Conservation (phyloP, 306 rosid species). For the Neltuma alba region DNA sequence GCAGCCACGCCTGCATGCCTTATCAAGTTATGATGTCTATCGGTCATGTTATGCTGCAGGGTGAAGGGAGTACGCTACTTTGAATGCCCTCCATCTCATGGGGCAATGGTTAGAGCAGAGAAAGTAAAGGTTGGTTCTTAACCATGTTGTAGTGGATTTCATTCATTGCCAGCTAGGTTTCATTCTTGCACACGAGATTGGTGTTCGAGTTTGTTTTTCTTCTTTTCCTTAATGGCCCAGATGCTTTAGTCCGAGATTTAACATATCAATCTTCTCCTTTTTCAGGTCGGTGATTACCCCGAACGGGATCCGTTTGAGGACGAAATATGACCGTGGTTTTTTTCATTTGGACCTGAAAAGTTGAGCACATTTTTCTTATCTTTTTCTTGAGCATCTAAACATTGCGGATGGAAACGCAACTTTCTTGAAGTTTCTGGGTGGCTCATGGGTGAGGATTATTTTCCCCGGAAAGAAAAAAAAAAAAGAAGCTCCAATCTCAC, state of each 20-base stretch:
- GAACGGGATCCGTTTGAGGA: constrained; percentile 90
- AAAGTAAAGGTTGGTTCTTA: constrained; percentile 78
- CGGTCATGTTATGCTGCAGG: constrained; percentile 50
- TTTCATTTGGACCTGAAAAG: not conserved
- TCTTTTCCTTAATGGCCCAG: not conserved
- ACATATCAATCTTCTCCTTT: constrained; percentile 18
- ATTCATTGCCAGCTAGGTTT: not conserved
- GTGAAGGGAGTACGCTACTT: constrained; percentile 87
- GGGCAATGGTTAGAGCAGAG: constrained; percentile 87
- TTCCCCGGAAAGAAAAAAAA: too few species aligned
- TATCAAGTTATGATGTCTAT: constrained; percentile 29
- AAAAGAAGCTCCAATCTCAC: not conserved
- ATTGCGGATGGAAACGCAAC: not conserved
- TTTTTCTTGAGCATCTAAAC: not conserved
- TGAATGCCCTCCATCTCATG: constrained; percentile 76
- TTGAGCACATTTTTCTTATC: not conserved
- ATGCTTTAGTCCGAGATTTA: constrained; percentile 1
- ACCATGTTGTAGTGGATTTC: not conserved
- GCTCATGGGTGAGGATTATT: not conserved
- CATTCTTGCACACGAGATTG: not conserved
- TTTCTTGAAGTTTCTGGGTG: not conserved
- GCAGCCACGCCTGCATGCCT: not conserved
- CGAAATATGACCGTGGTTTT: constrained; percentile 59
- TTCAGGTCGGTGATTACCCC: constrained; percentile 91
- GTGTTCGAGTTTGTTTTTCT: not conserved